Conservation (phyloP, 2,329 filamentous ascomycete species). For the Colletotrichum sp. region DNA sequence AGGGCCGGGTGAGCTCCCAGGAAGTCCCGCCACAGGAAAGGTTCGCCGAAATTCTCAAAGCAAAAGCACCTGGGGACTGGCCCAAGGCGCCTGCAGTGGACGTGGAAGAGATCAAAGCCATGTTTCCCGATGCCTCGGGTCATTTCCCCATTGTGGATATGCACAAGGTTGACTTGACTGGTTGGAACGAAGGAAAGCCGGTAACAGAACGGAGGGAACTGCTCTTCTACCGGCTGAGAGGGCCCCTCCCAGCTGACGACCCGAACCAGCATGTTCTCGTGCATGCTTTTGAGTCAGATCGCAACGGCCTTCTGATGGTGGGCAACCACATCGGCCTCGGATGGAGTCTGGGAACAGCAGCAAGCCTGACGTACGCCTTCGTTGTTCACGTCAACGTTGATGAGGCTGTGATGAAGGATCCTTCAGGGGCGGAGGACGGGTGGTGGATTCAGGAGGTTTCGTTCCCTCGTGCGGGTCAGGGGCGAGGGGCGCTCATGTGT, state of each 20-base stretch:
- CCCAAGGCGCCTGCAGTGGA: conserved; percentile 50
- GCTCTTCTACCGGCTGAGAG: conserved; percentile 52
- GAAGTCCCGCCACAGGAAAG: conserved; percentile 45
- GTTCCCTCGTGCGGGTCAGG: conserved; percentile 53
- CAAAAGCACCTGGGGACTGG: conserved; percentile 45
- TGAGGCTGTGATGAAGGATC: conserved; percentile 49
- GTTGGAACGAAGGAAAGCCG: conserved; percentile 45
- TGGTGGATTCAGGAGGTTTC: conserved; percentile 62
- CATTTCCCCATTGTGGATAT: conserved; percentile 57
- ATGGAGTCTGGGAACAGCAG: conserved; percentile 42
- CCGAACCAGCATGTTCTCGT: conserved; percentile 51
- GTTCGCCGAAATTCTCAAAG: conserved; percentile 45
- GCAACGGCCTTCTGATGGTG: conserved; percentile 59
- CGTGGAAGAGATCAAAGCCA: conserved; percentile 41
- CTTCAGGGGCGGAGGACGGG: conserved; percentile 32
- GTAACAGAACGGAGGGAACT: conserved; percentile 53
- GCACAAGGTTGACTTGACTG: conserved; percentile 58
- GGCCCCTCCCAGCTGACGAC: conserved; percentile 44
- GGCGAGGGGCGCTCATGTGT: conserved; percentile 51
- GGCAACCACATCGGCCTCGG: conserved; percentile 55
- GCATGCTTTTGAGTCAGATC: conserved; percentile 57
- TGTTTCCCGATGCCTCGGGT: conserved; percentile 43
- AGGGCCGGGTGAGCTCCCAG: conserved; percentile 42
- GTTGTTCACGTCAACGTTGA: conserved; percentile 56
- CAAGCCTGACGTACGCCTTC: conserved; percentile 56